These are phyloP conservation scores for Incumbomyces lentus DNA, from an alignment of 2,329 filamentous ascomycete species.

Conservation along the genomic window DNA sequence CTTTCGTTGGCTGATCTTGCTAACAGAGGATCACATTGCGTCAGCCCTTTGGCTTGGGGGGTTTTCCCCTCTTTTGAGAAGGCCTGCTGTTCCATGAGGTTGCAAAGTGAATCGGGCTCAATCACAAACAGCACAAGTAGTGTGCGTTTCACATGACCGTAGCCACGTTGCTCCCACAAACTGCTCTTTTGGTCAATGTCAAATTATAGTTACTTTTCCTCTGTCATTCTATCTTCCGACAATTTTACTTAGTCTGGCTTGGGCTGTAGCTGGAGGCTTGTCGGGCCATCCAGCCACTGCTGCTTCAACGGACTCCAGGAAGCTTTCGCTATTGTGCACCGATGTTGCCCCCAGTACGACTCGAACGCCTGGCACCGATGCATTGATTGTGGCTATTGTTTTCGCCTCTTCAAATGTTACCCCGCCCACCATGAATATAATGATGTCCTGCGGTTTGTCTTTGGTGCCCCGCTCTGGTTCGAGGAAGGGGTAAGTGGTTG, in stretches of 20 bases:
- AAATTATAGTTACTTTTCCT: no score
- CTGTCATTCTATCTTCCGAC: slow-evolving; percentile 14
- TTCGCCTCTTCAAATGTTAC: slow-evolving; percentile 96
- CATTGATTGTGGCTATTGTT: slow-evolving; percentile 89
- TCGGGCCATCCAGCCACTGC: slow-evolving; percentile 81
- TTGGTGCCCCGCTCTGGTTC: slow-evolving; percentile 76
- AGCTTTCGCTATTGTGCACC: slow-evolving; percentile 77
- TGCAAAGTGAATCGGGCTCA: no score
- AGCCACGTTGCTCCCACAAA: no score
- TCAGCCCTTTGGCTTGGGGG: no score
- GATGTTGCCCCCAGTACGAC: slow-evolving; percentile 82
- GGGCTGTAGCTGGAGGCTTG: slow-evolving; percentile 47
- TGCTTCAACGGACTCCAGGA: slow-evolving; percentile 85
- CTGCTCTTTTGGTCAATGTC: no score
- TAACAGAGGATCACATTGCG: no score
- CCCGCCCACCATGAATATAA: slow-evolving; percentile 89
- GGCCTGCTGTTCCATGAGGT: no score
- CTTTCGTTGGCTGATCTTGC: no score
- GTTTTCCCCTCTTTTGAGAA: no score
- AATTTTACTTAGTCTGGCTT: slow-evolving; percentile 47
- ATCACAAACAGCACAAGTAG: no score
- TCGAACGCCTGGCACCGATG: slow-evolving; percentile 74
- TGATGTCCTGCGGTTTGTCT: slow-evolving; percentile 93
- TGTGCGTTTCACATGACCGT: no score
- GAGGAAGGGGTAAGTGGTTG: slow-evolving; percentile 85